Evolutionary conservation across 83 land plant species (phyloP), one percentile per base, ranked within the genome.

Genomic region (Larix sibirica): DNA sequence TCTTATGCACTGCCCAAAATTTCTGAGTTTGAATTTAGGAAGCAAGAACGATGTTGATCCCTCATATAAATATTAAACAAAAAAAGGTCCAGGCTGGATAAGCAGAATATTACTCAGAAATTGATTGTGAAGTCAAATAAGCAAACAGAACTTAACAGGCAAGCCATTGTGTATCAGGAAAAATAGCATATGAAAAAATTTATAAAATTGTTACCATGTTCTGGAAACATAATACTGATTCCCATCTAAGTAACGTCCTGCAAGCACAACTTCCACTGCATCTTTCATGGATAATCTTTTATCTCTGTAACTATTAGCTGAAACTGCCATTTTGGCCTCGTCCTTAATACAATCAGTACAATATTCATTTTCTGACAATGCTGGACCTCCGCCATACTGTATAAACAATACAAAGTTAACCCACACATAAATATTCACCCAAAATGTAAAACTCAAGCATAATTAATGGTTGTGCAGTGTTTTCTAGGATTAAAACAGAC

Each of bases 351-450:
- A 97, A 26, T 87, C 89, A 12, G 79, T 80, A 84, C 99, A 97
- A 82, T 79, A 87, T 66, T 94, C 95, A 81, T 75, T 85, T 82
- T 81, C 86, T 44, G 92, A 63, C 74, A 97, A 75, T 66, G 70
- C 58, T 42, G 99, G 97, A 3, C 98, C 98, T 42, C 99, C 99
- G 44, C 84, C 85, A 85, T 97, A 93, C 99, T 97, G 83, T 18
- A 23, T 56, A 31, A 64, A 65, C 58, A 62, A 42, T 16, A 61
- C 12, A 74, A 74, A n/a, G 9, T 44, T 74, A 7, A 74, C 14
- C 14, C 44, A 70, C 18, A 31, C 0, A 20, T 5, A 38, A 70
- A 70, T 26, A 70, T 36, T 70, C n/a, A 21, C 23, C 17, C 21
- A 3, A 54, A 54, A 54, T 54, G 59, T 54, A 54, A 54, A 12